Percentiles rank a stretch among this genome's conserved stretches.
Conservation (phyloP, 768 basidiomycete species). For the Rubroboletus pulcherrimus region DNA sequence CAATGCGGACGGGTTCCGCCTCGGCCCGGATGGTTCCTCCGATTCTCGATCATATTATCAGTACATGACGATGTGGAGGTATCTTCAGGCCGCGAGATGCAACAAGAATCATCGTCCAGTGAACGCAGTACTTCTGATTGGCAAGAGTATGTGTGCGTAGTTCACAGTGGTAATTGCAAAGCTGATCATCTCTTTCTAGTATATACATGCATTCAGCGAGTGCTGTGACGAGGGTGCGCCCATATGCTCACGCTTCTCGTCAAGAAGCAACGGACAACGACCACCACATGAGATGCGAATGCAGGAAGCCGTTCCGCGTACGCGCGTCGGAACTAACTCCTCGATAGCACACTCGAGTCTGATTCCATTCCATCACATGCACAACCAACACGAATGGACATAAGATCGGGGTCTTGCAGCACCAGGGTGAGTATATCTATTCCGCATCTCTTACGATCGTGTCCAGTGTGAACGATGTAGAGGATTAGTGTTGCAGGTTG, state of each 20-base stretch:
- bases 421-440: slow-evolving; percentile 1
- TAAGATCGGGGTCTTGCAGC: neutral
- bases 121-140: neutral
- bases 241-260: neutral
- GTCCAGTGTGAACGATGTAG: neutral
- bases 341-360: neutral
- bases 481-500: too few relatives aligned
- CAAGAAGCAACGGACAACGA: neutral
- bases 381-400: neutral
- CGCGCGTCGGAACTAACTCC: neutral
- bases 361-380: neutral
- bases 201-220: neutral
- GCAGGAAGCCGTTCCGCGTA: neutral
- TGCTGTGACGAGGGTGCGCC: neutral
- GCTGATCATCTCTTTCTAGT: neutral
- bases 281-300: neutral
- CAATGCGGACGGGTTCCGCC: neutral
- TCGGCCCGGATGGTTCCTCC: neutral
- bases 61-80: neutral
- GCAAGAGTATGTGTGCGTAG: neutral
- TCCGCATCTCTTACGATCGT: neutral
- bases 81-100: neutral
- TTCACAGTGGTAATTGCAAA: too few relatives aligned
- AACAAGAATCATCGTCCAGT: neutral
- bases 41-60: neutral